Base-by-base conservation (phyloP, 192 early-diverging fungal species). In the Kickxella alabastrina region DNA sequence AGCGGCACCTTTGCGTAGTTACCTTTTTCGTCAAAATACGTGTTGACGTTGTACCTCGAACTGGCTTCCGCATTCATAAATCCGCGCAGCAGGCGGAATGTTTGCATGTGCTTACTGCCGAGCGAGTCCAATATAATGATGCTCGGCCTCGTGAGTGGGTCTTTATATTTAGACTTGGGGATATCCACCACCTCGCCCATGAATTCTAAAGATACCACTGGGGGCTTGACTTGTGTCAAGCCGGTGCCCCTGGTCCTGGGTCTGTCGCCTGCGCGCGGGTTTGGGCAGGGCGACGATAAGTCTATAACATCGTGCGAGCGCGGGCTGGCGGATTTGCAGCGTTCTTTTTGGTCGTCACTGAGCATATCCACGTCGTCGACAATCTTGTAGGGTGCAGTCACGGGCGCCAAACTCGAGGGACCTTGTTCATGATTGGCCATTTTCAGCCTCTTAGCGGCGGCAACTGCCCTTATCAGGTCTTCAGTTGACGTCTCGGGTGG, bases 1-100 rank as follows among this genome's bases (percentile, higher is more conserved):
- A 73, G 47, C 14, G 89, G 89, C 15, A 83, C 80, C 72, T 86
- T 86, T 45, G 81, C 86, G 41, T 87, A 79, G 46, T 63, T 78
- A 8, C 80, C 77, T 2, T 19, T 52, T 4, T 55, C 13, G 17
- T 49, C 62, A 9, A 62, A 50, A 4, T 39, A 26, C 36, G 77
- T 45, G 0, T 77, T 56, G 15, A 75, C 50, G 1, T 63, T 31
- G 43, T 85, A 83, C 13, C 74, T 64, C 10, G 73, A 61, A 12
- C 32, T 43, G 38, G 87, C 87, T 64, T 87, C 83, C 0, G 44
- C 43, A 3, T 47, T 64, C 40, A 85, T 68, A 53, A 80, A 85
- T 31, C 61, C 61, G 43, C 54, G 67, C 18, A 83, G 68, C 29
- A 71, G 49, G 7, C 72, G 28, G 10, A 57, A 59, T 24, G 61